Evolutionary conservation across 148 eudicot species (phyloP).

Genomic region (Vaccinium macrocarpon): DNA sequence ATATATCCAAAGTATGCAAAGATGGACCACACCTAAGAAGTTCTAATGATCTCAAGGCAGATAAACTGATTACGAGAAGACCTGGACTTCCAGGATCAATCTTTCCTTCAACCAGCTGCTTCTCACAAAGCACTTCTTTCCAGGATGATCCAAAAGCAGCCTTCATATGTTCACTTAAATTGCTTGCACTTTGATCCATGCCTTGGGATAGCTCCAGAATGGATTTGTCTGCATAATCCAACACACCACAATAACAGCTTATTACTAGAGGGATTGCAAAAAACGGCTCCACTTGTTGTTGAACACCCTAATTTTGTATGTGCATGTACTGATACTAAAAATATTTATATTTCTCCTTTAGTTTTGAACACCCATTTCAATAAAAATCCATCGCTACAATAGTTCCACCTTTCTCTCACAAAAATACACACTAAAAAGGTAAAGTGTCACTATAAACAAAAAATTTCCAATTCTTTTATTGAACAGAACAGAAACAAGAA

Average conservation of each 20-base stretch:
- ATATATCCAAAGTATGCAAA: background rate
- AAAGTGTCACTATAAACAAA: too few species aligned
- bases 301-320: too few species aligned
- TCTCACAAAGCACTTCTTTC: constrained; percentile 68
- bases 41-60: constrained; percentile 86
- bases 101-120: constrained; percentile 55
- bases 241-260: background rate
- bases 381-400: too few species aligned
- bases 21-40: constrained; percentile 57
- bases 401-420: too few species aligned
- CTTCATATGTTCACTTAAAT: constrained; percentile 59
- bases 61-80: constrained; percentile 64
- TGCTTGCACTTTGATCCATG: constrained; percentile 43
- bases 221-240: constrained; percentile 53
- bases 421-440: too few species aligned
- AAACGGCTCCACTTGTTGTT: too few species aligned
- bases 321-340: too few species aligned
- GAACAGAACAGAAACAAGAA: too few species aligned
- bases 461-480: too few species aligned
- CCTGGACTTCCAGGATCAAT: constrained; percentile 86
- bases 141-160: constrained; percentile 65
- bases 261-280: background rate
- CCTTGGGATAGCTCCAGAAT: constrained; percentile 52
- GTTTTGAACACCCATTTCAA: too few species aligned
- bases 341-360: too few species aligned